Conservation (phyloP, 2,329 filamentous ascomycete species). For the Neonectria faginata region DNA sequence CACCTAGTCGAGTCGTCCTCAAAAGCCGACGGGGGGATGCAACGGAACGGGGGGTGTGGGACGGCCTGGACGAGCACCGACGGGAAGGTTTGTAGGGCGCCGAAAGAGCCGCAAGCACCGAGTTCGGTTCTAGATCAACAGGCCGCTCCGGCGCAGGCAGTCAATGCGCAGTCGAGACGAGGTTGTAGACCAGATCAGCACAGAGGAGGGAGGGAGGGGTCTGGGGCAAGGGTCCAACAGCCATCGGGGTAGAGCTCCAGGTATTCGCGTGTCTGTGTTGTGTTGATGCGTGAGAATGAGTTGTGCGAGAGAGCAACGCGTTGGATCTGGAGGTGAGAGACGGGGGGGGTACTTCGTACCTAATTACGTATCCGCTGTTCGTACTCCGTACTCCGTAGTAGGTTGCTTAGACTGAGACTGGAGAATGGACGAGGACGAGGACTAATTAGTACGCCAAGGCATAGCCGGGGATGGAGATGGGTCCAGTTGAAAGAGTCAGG, state of each 20-base stretch:
- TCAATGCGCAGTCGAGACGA: conserved; percentile 14
- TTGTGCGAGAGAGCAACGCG: conserved; percentile 1
- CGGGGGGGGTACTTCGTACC: background rate
- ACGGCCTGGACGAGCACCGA: conserved; percentile 26
- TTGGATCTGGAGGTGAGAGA: background rate
- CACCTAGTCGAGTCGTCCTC: no score
- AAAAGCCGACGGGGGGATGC: conserved; percentile 20
- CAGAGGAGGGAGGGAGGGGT: conserved; percentile 24
- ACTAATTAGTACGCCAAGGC: background rate
- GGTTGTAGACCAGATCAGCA: conserved; percentile 30
- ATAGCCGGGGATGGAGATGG: conserved; percentile 10
- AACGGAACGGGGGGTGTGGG: conserved; percentile 18
- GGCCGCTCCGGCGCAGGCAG: conserved; percentile 9
- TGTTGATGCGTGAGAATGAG: background rate
- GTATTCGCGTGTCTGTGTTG: background rate
- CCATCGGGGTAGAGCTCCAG: conserved; percentile 21
- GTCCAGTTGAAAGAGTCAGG: conserved; percentile 17
- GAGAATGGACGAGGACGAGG: conserved; percentile 18
- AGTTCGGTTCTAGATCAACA: conserved; percentile 28
- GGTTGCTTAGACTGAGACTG: conserved; percentile 18
- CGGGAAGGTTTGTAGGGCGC: conserved; percentile 28
- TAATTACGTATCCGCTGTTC: background rate
- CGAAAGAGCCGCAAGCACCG: conserved; percentile 38
- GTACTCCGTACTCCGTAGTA: background rate
- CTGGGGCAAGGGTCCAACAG: conserved; percentile 29